A percentile compares a stretch with the other conserved stretches of the same genome.
Evolutionary conservation across 805 yeast genomes (phyloP).

Genomic region (Saccharomyces paradoxus): DNA sequence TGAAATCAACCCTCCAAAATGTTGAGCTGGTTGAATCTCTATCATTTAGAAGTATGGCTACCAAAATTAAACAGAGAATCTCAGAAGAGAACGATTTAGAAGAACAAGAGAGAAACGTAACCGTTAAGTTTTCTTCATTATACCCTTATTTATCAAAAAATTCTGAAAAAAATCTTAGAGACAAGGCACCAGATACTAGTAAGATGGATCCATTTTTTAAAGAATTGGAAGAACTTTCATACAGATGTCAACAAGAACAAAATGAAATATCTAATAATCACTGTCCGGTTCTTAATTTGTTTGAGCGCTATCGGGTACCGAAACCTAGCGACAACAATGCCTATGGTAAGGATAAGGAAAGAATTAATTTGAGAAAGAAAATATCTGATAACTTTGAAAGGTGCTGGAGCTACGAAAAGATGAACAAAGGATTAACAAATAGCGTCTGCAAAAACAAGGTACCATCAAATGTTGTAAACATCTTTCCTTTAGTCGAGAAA

Average conservation of each 20-base stretch:
- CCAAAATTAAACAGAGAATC: conserved; percentile 12
- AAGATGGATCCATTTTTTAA: conserved; percentile 11
- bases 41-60: conserved; percentile 39
- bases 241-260: conserved; percentile 4
- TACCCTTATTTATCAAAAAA: background rate
- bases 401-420: conserved; percentile 40
- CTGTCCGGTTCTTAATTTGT: background rate
- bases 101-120: background rate
- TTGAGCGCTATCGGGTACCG: background rate
- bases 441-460: conserved; percentile 13
- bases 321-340: background rate
- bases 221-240: conserved; percentile 11
- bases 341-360: conserved; percentile 2
- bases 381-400: conserved; percentile 19
- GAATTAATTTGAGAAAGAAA: conserved; percentile 9
- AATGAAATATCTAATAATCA: background rate
- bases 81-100: conserved; percentile 1
- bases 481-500: conserved; percentile 87
- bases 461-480: conserved; percentile 40
- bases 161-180: background rate
- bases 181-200: background rate
- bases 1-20: conserved; percentile 65
- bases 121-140: background rate
- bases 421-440: conserved; percentile 23
- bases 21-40: conserved; percentile 69